These are phyloP conservation scores for Plasmodium blacklocki DNA, from an alignment of 169 alveolate genomes.

Conservation along the genomic window DNA sequence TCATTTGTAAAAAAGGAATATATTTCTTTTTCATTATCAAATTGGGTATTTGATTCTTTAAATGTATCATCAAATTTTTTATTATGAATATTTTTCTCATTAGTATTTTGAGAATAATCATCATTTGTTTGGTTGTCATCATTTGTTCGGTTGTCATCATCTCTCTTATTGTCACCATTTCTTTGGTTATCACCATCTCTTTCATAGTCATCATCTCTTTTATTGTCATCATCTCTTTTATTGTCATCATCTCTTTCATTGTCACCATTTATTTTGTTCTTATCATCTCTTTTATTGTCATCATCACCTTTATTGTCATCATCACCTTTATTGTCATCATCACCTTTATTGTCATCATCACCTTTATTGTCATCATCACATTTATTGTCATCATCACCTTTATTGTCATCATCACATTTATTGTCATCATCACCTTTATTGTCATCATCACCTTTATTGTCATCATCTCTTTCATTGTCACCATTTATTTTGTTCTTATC, in stretches of 20 bases:
- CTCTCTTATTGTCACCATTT: not conserved
- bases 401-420: not conserved
- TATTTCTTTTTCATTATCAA: too few relatives aligned
- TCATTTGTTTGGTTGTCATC: not conserved
- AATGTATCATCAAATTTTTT: not conserved
- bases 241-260: not conserved
- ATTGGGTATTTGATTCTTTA: too few relatives aligned
- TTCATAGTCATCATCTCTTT: not conserved
- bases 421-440: not conserved
- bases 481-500: not conserved
- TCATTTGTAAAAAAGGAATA: too few relatives aligned
- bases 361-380: too few relatives aligned
- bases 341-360: not conserved
- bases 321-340: too few relatives aligned
- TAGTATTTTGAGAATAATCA: not conserved
- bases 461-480: not conserved
- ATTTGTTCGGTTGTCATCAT: too few relatives aligned
- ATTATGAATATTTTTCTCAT: not conserved
- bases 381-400: not conserved
- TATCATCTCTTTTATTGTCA: too few relatives aligned
- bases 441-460: not conserved
- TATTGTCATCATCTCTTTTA: not conserved
- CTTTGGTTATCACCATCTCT: not conserved
- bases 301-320: too few relatives aligned
- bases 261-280: not conserved